Evolutionary conservation across 805 yeast species (phyloP).

Genomic region (Metschnikowia corniflorae): DNA sequence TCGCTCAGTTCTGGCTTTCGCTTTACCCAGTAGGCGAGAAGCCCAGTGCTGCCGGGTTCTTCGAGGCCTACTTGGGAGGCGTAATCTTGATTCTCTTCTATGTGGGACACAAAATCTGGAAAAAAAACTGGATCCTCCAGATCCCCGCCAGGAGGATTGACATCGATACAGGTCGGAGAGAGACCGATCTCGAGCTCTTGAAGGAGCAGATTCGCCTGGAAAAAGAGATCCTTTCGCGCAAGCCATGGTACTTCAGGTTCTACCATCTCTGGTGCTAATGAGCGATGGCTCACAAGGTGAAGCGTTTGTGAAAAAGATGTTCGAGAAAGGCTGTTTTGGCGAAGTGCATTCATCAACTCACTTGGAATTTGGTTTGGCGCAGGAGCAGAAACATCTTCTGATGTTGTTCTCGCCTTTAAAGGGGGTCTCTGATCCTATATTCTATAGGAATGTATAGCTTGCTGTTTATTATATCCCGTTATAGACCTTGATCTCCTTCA

Average conservation of each 20-base stretch:
- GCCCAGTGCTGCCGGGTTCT: constrained; percentile 36
- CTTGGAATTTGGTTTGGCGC: no score
- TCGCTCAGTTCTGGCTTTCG: constrained; percentile 44
- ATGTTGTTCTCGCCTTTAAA: no score
- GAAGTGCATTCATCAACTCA: no score
- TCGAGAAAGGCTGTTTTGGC: no score
- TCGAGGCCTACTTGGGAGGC: constrained; percentile 45
- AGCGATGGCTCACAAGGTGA: no score
- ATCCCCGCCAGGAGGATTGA: constrained; percentile 50
- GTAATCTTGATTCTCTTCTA: constrained; percentile 43
- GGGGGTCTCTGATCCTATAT: no score
- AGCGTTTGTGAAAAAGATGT: no score
- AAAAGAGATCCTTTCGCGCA: constrained; percentile 23
- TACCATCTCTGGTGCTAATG: constrained; percentile 36
- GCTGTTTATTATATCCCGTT: no score
- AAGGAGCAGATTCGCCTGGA: constrained; percentile 35
- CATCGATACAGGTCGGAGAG: constrained; percentile 62
- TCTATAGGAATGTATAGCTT: no score
- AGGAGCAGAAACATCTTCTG: no score
- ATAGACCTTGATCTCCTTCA: no score
- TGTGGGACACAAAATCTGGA: constrained; percentile 45
- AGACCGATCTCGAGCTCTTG: constrained; percentile 52
- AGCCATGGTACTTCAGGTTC: constrained; percentile 33
- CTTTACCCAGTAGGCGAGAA: constrained; percentile 36
- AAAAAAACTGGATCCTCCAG: constrained; percentile 43